phyloP scores from a whole-genome alignment of 306 rosid species.

The Echinosophora koreensis region DNA sequence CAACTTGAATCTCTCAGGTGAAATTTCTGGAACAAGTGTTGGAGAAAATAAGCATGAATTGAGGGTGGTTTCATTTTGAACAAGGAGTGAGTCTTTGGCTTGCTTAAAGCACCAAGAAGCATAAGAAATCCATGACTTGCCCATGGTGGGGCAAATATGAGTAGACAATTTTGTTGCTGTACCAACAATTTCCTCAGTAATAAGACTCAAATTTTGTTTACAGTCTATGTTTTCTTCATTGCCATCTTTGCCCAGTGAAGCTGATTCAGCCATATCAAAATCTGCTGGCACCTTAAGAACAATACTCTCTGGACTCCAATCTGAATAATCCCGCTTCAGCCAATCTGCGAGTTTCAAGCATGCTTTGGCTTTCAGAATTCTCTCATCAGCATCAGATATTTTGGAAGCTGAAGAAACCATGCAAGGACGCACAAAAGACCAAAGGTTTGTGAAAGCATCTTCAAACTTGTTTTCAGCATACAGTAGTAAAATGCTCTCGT shows the following conservation, averaged over 20 bases:
- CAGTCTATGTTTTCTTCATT: constrained; percentile 48
- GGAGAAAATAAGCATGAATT: constrained; percentile 73
- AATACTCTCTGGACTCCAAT: constrained; percentile 59
- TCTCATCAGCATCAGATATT: constrained; percentile 59
- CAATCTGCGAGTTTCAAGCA: constrained; percentile 88
- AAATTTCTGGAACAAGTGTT: constrained; percentile 63
- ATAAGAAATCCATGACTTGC: constrained; percentile 94
- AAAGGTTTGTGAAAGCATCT: constrained; percentile 82
- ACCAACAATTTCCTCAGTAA: constrained; percentile 84
- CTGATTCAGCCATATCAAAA: constrained; percentile 55
- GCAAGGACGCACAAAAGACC: constrained; percentile 78
- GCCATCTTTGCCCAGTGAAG: constrained; percentile 51
- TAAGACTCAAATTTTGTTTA: constrained; percentile 52
- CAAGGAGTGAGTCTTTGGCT: constrained; percentile 73
- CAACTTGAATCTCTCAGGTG: constrained; percentile 78
- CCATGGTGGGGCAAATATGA: constrained; percentile 84
- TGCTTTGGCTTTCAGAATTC: constrained; percentile 84
- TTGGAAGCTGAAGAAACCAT: constrained; percentile 66
- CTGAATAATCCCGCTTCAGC: constrained; percentile 71
- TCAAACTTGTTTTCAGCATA: constrained; percentile 88
- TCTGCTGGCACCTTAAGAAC: constrained; percentile 68
- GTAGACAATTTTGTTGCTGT: constrained; percentile 80
- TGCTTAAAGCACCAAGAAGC: constrained; percentile 96
- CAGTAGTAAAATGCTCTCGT: constrained; percentile 78
- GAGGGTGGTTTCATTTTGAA: constrained; percentile 60